Percentiles rank a stretch among this genome's conserved stretches.
phyloP scores from a whole-genome alignment of 2,329 filamentous ascomycete species.

The Claviceps fusiformis region DNA sequence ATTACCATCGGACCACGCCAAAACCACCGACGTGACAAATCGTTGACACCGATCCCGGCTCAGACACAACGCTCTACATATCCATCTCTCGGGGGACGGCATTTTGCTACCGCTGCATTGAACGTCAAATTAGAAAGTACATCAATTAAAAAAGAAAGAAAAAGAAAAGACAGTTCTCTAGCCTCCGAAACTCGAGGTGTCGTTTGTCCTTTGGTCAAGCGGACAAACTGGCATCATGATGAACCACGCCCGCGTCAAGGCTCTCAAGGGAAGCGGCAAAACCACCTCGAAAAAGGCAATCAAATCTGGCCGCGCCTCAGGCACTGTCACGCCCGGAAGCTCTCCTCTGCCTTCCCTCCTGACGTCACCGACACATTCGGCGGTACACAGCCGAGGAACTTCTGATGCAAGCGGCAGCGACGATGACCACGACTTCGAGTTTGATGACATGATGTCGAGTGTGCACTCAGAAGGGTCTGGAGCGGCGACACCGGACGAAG shows the following conservation, averaged over 20 bases:
- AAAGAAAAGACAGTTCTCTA: neutral
- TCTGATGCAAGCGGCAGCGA: slow-evolving; percentile 48
- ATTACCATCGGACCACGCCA: neutral
- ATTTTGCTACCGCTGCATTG: neutral
- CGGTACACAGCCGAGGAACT: slow-evolving; percentile 45
- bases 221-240: slow-evolving; percentile 23
- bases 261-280: slow-evolving; percentile 56
- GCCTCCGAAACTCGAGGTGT: neutral
- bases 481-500: slow-evolving; percentile 49
- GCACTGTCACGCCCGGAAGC: slow-evolving; percentile 39
- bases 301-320: slow-evolving; percentile 44
- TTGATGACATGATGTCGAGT: slow-evolving; percentile 31
- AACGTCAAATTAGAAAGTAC: too few species aligned
- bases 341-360: slow-evolving; percentile 45
- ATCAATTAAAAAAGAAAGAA: too few species aligned
- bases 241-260: slow-evolving; percentile 55
- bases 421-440: slow-evolving; percentile 22
- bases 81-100: neutral
- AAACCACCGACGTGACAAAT: slow-evolving; percentile 3
- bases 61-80: neutral
- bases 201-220: neutral
- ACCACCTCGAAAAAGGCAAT: slow-evolving; percentile 56
- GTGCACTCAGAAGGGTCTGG: slow-evolving; percentile 28
- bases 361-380: slow-evolving; percentile 45
- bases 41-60: neutral